These are phyloP conservation scores for Yamadazyma kanchanaburiensis DNA, from an alignment of 1,139 yeast genomes.

Conservation along the genomic window DNA sequence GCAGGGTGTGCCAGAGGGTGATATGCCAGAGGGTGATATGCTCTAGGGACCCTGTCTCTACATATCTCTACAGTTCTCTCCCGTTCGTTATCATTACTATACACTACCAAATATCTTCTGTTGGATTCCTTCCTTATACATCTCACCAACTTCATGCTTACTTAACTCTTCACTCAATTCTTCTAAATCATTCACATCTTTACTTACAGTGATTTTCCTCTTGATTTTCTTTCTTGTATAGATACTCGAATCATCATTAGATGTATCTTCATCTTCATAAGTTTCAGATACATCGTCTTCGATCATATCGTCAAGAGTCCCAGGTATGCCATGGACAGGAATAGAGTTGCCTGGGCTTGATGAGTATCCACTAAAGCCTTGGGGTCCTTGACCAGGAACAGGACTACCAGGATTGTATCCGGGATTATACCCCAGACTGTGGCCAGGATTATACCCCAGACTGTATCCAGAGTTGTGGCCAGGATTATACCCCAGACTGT, in stretches of 20 bases:
- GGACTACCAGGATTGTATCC: no score
- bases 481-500: no score
- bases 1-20: neutral
- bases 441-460: no score
- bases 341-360: no score
- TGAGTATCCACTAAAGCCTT: no score
- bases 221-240: constrained; percentile 3
- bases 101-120: neutral
- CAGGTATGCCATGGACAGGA: no score
- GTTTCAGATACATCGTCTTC: constrained; percentile 4
- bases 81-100: no score
- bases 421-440: no score
- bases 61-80: no score
- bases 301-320: constrained; percentile 3
- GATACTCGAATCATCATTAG: constrained; percentile 5
- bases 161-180: constrained; percentile 1
- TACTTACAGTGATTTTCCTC: constrained; percentile 2
- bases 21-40: neutral
- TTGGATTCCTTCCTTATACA: neutral
- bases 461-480: no score
- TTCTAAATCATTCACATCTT: constrained; percentile 1
- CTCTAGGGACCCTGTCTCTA: neutral
- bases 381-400: no score
- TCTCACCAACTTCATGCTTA: constrained; percentile 1
- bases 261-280: constrained; percentile 6